phyloP scores from a whole-genome alignment of 2,329 filamentous ascomycete species.

The Zymoseptoria ardabiliae region DNA sequence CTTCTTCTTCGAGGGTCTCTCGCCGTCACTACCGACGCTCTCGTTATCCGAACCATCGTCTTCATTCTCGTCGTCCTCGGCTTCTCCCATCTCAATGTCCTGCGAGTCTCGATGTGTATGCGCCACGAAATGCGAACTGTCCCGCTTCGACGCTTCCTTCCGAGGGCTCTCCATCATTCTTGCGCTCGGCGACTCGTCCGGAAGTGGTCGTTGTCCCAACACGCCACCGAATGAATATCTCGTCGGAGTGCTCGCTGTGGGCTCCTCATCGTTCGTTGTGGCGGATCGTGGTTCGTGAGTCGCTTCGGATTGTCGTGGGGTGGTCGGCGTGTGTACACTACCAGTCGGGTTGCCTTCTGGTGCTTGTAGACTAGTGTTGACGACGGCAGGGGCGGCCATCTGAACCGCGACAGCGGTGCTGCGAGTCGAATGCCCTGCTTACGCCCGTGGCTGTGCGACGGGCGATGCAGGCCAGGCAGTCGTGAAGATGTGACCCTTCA shows the following conservation, averaged over 20 bases:
- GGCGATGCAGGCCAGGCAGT: neutral
- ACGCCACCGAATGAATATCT: conserved; percentile 45
- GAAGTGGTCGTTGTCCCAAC: conserved; percentile 41
- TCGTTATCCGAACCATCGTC: conserved; percentile 50
- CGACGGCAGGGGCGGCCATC: conserved; percentile 36
- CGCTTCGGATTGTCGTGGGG: conserved; percentile 42
- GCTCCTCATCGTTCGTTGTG: conserved; percentile 34
- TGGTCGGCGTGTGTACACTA: conserved; percentile 51
- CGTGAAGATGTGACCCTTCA: neutral
- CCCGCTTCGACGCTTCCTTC: conserved; percentile 39
- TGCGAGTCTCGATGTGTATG: conserved; percentile 53
- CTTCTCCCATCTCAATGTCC: conserved; percentile 66
- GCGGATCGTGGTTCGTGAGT: conserved; percentile 32
- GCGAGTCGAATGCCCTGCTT: conserved; percentile 10
- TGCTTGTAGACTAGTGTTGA: conserved; percentile 20
- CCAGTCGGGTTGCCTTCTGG: conserved; percentile 39
- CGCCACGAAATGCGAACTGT: conserved; percentile 54
- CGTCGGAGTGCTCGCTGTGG: conserved; percentile 55
- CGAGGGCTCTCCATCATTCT: conserved; percentile 16
- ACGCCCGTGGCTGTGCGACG: conserved; percentile 17
- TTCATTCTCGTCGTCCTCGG: conserved; percentile 66
- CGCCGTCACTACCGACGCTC: conserved; percentile 50
- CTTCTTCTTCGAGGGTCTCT: conserved; percentile 82
- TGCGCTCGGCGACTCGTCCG: conserved; percentile 17
- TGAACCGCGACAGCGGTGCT: conserved; percentile 7